Evolutionary conservation across 352 stramenopile genomes (phyloP).

Genomic region (Thalassiosira delicatula): DNA sequence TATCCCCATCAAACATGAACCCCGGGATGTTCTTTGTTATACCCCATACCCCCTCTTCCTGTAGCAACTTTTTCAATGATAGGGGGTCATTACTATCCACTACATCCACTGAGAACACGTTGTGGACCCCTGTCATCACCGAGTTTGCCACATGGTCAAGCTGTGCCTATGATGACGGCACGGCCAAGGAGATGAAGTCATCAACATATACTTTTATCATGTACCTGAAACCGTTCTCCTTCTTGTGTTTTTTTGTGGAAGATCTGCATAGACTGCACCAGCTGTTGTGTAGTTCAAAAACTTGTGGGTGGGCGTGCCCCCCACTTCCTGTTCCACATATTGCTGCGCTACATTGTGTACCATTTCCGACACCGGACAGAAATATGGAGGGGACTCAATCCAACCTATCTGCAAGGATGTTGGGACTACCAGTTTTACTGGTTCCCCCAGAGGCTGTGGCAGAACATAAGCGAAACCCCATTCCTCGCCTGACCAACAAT

Average conservation of each 20-base stretch:
- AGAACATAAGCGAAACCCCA: conserved; percentile 43
- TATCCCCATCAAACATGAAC: conserved; percentile 1
- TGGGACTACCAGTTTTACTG: conserved; percentile 29
- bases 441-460: background rate
- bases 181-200: conserved; percentile 31
- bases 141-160: conserved; percentile 19
- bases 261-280: background rate
- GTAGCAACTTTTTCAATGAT: conserved; percentile 6
- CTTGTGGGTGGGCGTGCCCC: conserved; percentile 10
- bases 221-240: conserved; percentile 10
- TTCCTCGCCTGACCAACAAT: conserved; percentile 13
- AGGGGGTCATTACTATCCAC: conserved; percentile 2
- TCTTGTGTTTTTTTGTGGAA: background rate
- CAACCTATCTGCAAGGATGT: conserved; percentile 52
- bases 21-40: conserved; percentile 6
- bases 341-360: conserved; percentile 23
- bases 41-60: background rate
- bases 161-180: background rate
- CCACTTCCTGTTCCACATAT: conserved; percentile 10
- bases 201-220: conserved; percentile 33
- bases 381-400: conserved; percentile 41
- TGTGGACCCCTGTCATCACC: conserved; percentile 28
- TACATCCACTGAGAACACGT: conserved; percentile 17
- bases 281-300: background rate
- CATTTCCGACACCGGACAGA: conserved; percentile 43